phyloP scores from a whole-genome alignment of 108 stramenopile species.

The Pseudonitzschia multiseries region DNA sequence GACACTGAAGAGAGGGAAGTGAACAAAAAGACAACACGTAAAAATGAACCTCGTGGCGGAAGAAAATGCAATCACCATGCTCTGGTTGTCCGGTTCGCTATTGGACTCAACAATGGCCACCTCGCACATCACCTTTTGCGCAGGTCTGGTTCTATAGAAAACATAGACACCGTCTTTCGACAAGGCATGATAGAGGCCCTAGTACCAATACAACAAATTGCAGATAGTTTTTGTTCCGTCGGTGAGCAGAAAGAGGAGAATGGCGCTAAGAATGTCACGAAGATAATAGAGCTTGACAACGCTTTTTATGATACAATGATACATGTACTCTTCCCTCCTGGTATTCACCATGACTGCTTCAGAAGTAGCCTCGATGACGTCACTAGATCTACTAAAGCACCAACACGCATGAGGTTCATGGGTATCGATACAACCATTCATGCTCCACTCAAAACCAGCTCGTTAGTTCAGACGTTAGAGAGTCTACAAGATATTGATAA shows the following conservation, averaged over 20 bases:
- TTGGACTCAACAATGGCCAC: slow-evolving; percentile 81
- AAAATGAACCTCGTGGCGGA: background rate
- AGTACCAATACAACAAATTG: slow-evolving; percentile 54
- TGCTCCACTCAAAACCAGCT: slow-evolving; percentile 63
- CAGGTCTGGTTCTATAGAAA: slow-evolving; percentile 42
- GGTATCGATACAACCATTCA: slow-evolving; percentile 84
- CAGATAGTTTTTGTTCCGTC: slow-evolving; percentile 24
- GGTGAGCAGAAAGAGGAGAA: slow-evolving; percentile 9
- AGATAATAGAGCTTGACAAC: background rate
- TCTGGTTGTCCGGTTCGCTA: slow-evolving; percentile 46
- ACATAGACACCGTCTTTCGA: slow-evolving; percentile 47
- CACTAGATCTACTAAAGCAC: background rate
- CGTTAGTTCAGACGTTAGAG: slow-evolving; percentile 73
- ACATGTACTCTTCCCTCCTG: slow-evolving; percentile 2
- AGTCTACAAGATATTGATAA: slow-evolving; percentile 47
- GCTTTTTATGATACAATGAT: background rate
- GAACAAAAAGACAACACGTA: too few species aligned
- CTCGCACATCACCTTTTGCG: slow-evolving; percentile 45
- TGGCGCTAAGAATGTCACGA: background rate
- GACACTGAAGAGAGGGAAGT: background rate
- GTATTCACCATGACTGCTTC: background rate
- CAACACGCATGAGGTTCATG: slow-evolving; percentile 33
- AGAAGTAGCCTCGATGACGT: background rate
- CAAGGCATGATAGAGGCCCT: slow-evolving; percentile 40
- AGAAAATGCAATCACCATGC: background rate